Evolutionary conservation across 78 protist species (phyloP), one percentile per base, ranked within the genome.

Genomic region (Dictyostelium intermedium): DNA sequence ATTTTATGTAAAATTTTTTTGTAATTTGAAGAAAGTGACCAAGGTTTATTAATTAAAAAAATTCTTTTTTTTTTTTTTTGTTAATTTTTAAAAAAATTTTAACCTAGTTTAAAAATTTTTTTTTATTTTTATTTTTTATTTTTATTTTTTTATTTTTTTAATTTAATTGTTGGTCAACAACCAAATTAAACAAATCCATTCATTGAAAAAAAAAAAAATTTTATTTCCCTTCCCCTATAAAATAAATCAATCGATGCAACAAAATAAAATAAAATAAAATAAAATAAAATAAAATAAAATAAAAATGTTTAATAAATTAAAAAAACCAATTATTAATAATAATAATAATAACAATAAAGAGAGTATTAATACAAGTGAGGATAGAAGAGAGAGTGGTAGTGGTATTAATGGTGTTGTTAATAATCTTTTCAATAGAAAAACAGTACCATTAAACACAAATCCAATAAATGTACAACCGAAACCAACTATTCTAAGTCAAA

Each of bases 261-360:
- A 11, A 8, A 23, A 61, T 1, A 61, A 61, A 61, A 61, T 14
- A 61, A 60, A 60, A 60, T 7, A 60, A 60, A 23, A 60, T 23
- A 60, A 60, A 61, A 61, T 9, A 63, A 25, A 63, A 7, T 50
- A 7, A 50, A 61, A 61, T 61, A 2, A n/a, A 30, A 32, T 23
- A 27, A 72, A 72, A 14, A 72, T 72, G 79, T 72, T 72, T 34
- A 72, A 72, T 72, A 72, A 72, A 72, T 72, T 72, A 72, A 72
- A 72, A 34, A 72, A 72, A 72, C 43, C 79, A 27, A 72, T 18
- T 32, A 6, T 72, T 14, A 72, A 27, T 34, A 72, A 18, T 69
- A 69, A 3, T 34, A 72, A 72, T 34, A 34, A 16, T 72, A 4
- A 14, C 4, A 72, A 69, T 30, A 27, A 66, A 66, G 35, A 35